Base-by-base conservation (phyloP, 1,284 basidiomycete species). In the Gomphus sp. region DNA sequence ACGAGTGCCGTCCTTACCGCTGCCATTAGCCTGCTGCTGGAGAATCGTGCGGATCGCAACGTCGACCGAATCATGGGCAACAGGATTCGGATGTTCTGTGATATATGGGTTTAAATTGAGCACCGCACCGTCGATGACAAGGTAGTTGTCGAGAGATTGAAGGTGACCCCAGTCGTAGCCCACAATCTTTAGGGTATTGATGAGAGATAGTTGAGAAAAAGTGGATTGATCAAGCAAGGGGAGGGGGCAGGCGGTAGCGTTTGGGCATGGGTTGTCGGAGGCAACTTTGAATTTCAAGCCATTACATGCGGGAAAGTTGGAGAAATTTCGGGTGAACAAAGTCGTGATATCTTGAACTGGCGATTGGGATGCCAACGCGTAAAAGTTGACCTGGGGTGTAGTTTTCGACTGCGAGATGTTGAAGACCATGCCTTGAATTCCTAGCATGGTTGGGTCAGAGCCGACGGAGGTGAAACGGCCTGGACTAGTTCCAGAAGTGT, bases 41-140 rank as follows among this genome's bases (percentile, higher is more conserved):
- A 97, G 74, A 44, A 93, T 73, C 16, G 82, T 82, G 45, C 96
- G 92, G 63, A 99, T 85, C 52, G 88, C 89, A 3, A 72, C 67
- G 72, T 99, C 97, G 61, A 98, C 86, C 25, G 75, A 74, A 71
- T 99, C 97, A 55, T 78, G 76, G 3, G 80, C 66, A 58, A 95
- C 80, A 2, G 91, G 67, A 16, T 67, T 78, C 4, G 85, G 83
- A 68, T 96, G 89, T 18, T 87, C 78, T 16, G 74, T 71, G 61
- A 98, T 76, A 77, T 99, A 99, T 0, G 94, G 87, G 52, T 79
- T 78, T 76, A 99, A 83, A 73, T 99, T 98, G 68, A 99, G 85
- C 39, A 99, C 97, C 41, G 84, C 80, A 31, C 97, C 97, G 67
- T 98, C 93, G 60, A 99, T 74, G 44, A 98, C 93, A 64, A 97